phyloP scores from a whole-genome alignment of 495 filamentous ascomycete genomes.

The Tuber indicum region DNA sequence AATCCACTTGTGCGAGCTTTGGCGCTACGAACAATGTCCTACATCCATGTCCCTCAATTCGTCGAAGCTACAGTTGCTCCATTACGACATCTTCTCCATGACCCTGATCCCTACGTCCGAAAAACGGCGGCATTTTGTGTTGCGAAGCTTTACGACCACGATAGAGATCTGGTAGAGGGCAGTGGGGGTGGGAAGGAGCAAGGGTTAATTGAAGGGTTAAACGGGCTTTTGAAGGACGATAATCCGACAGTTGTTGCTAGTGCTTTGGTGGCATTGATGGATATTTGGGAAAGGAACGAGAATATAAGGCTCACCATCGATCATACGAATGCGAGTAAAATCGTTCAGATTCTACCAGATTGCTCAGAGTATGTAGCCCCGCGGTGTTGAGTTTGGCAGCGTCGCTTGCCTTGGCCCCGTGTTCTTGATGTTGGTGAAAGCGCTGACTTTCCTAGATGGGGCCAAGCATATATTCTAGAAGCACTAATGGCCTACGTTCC shows the following conservation, averaged over 20 bases:
- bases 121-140: constrained; percentile 97
- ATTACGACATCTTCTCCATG: constrained; percentile 73
- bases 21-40: constrained; percentile 90
- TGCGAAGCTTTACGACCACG: constrained; percentile 96
- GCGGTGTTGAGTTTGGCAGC: not conserved
- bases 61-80: constrained; percentile 83
- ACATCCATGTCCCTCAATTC: constrained; percentile 94
- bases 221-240: constrained; percentile 83
- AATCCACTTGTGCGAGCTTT: constrained; percentile 92
- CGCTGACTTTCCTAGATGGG: constrained; percentile 66
- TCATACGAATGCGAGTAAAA: constrained; percentile 92
- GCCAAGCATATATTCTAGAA: constrained; percentile 97
- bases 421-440: not conserved
- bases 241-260: constrained; percentile 96
- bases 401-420: not conserved
- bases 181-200: constrained; percentile 36
- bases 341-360: constrained; percentile 91
- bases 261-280: constrained; percentile 83
- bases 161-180: constrained; percentile 76
- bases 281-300: constrained; percentile 98
- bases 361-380: constrained; percentile 78
- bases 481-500: constrained; percentile 97
- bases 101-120: constrained; percentile 90
- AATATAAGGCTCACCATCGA: constrained; percentile 97
- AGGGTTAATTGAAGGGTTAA: constrained; percentile 87